Evolutionary conservation across 768 basidiomycete species (phyloP).

Genomic region (Rhodocollybia butyracea): DNA sequence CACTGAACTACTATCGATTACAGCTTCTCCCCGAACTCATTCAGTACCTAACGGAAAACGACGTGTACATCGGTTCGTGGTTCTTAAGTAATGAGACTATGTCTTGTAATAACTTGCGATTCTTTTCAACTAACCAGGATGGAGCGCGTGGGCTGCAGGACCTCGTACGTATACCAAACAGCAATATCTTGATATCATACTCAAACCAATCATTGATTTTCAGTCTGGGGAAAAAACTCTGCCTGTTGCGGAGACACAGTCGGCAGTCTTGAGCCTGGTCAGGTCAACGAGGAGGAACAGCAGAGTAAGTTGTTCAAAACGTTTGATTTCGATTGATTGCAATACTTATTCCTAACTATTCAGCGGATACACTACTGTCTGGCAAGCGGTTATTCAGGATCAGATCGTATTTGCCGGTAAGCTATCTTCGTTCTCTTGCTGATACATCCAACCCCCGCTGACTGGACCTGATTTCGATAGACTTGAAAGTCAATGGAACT

Average conservation of each 20-base stretch:
- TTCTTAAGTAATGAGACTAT: too few relatives aligned
- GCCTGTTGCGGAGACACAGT: constrained; percentile 43
- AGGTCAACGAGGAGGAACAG: constrained; percentile 32
- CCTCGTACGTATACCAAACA: constrained; percentile 28
- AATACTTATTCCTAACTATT: neutral
- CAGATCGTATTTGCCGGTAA: neutral
- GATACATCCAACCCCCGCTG: neutral
- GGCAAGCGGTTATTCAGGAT: constrained; percentile 3
- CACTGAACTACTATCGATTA: neutral
- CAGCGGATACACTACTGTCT: constrained; percentile 4
- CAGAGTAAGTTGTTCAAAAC: constrained; percentile 27
- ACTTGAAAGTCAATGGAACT: neutral
- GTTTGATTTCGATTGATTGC: neutral
- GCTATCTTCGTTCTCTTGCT: neutral
- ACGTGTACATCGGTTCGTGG: constrained; percentile 45
- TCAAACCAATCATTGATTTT: neutral
- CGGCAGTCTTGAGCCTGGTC: constrained; percentile 41
- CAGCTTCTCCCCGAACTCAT: constrained; percentile 37
- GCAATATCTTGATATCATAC: neutral
- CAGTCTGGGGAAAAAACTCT: constrained; percentile 41
- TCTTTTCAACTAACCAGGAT: too few relatives aligned
- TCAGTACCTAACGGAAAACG: constrained; percentile 35
- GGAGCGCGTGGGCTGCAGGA: constrained; percentile 49
- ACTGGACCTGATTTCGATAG: neutral
- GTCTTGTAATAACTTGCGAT: too few relatives aligned